These are phyloP conservation scores for Kalmusia sp. DNA, from an alignment of 2,329 filamentous ascomycete genomes.

Conservation along the genomic window DNA sequence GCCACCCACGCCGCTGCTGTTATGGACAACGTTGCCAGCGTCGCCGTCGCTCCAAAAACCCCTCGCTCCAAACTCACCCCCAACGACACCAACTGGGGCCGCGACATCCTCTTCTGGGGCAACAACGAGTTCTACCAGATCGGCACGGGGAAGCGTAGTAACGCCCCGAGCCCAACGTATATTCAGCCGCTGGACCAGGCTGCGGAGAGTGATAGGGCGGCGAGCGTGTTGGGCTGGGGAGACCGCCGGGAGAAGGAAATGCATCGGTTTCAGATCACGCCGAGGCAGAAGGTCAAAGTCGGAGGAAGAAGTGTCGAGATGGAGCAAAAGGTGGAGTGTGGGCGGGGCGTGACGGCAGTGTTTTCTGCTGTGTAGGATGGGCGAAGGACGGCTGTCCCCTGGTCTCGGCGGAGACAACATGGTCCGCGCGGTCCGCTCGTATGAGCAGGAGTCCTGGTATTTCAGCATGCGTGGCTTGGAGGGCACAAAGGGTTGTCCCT, in stretches of 20 bases:
- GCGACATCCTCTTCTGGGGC: constrained; percentile 91
- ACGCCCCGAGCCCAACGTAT: constrained; percentile 76
- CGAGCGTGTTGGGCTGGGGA: constrained; percentile 18
- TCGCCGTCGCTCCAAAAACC: constrained; percentile 59
- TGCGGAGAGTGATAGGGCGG: constrained; percentile 55
- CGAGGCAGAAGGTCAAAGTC: constrained; percentile 72
- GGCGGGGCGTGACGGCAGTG: constrained; percentile 79
- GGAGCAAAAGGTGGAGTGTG: constrained; percentile 90
- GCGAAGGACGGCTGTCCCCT: too few relatives aligned
- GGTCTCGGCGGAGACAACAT: too few relatives aligned
- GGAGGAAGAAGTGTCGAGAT: constrained; percentile 75
- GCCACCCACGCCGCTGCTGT: constrained; percentile 81
- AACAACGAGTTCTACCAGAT: constrained; percentile 94
- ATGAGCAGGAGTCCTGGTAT: too few relatives aligned
- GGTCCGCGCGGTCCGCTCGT: too few relatives aligned
- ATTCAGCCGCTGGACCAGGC: constrained; percentile 77
- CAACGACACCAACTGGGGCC: constrained; percentile 85
- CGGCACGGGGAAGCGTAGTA: constrained; percentile 87
- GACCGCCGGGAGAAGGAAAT: constrained; percentile 67
- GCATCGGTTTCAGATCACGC: constrained; percentile 82
- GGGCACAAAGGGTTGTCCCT: too few relatives aligned
- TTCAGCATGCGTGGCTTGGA: too few relatives aligned
- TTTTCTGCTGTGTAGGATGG: constrained; percentile 70
- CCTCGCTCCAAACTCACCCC: constrained; percentile 48
- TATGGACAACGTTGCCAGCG: constrained; percentile 79